phyloP scores from a whole-genome alignment of 257 asterid genomes.

The Rhazya stricta region DNA sequence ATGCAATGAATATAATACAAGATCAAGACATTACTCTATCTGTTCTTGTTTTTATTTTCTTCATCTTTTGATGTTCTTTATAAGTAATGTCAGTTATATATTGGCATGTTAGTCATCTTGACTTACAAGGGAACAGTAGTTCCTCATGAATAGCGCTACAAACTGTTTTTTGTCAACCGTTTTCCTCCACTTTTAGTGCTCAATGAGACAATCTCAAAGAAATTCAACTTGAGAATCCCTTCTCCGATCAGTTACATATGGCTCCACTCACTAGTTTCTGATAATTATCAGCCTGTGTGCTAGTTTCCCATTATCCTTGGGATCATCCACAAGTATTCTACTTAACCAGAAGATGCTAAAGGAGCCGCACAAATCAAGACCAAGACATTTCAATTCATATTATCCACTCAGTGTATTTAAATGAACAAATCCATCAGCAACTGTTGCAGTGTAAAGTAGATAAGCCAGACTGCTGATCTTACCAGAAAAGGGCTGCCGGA shows the following conservation, averaged over 20 bases:
- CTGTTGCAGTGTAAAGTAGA: neutral
- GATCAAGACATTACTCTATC: too few species aligned
- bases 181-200: too few species aligned
- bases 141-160: neutral
- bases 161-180: neutral
- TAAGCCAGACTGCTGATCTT: slow-evolving; percentile 16
- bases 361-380: neutral
- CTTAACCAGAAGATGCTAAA: neutral
- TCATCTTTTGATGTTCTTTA: too few species aligned
- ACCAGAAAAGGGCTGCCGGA: slow-evolving; percentile 78
- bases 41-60: too few species aligned
- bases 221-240: neutral
- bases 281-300: neutral
- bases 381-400: neutral
- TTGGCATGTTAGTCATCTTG: neutral
- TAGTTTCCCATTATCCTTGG: neutral
- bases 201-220: neutral
- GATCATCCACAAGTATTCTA: neutral
- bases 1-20: too few species aligned
- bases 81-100: too few species aligned
- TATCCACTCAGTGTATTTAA: neutral
- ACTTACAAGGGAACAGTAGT: neutral
- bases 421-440: neutral
- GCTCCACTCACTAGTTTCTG: neutral
- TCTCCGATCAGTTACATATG: neutral